Evolutionary conservation across 2,329 filamentous ascomycete genomes (phyloP), one percentile per base, ranked within the genome.

Genomic region (Cladophialophora immunda): DNA sequence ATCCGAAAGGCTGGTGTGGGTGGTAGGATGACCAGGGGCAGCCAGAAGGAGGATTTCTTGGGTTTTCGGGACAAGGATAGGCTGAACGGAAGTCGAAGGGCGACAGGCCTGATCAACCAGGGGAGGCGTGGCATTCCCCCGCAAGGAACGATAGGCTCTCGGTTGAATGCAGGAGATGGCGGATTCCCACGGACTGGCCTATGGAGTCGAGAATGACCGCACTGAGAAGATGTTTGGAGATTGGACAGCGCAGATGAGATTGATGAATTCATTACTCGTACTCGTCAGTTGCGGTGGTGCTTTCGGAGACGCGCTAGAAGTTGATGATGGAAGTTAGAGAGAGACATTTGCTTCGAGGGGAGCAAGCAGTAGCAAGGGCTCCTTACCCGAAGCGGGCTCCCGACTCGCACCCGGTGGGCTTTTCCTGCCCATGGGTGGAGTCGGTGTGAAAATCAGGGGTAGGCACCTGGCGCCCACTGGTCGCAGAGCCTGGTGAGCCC

Each of bases 111-210:
- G 55, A 63, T 25, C 34, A 58, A 47, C n/a, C 52, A 62, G 60
- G 60, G 61, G 52, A 45, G 29, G 41, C 54, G 50, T 64, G 53
- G 53, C 54, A 41, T 22, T 62, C 53, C 56, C 63, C 57, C 58
- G 60, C 65, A 67, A 67, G 65, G 65, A 67, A 36, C 58, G 64
- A 66, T 62, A 59, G 65, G 65, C 36, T 59, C 45, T 45, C 59
- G 54, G 58, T 54, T 50, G 54, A 29, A 36, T 34, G 52, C 60
- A 56, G 60, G 25, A 55, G 50, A 56, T 45, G 32, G 29, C 15
- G 17, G 29, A 55, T 36, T 34, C 45, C 17, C 34, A 41, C 8
- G 8, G 4, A 13, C 22, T 32, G 27, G 32, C 58, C 58, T 61
- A 61, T 61, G 47, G 47, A 29, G 38, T 36, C 5, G 29, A 22